phyloP scores from a whole-genome alignment of 371 early-diverging fungal species.

The Syncephalastrum racemosum region DNA sequence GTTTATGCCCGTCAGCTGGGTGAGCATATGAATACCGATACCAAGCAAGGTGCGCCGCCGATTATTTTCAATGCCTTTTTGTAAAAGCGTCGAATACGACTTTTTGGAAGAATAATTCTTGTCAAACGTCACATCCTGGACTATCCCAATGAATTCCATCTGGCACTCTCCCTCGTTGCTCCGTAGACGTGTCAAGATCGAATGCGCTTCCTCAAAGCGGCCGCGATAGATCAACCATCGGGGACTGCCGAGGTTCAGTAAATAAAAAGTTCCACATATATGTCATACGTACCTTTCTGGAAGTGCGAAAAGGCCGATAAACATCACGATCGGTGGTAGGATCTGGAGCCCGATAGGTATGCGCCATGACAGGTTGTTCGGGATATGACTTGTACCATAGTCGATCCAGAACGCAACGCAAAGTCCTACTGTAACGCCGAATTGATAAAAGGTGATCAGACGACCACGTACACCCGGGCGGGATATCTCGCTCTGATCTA shows the following conservation, averaged over 20 bases:
- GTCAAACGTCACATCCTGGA: slow-evolving; percentile 71
- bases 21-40: slow-evolving; percentile 67
- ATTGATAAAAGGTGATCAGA: slow-evolving; percentile 88
- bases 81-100: slow-evolving; percentile 43
- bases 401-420: slow-evolving; percentile 44
- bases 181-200: slow-evolving; percentile 71
- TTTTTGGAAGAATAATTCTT: slow-evolving; percentile 26
- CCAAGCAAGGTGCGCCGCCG: slow-evolving; percentile 68
- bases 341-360: slow-evolving; percentile 77
- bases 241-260: slow-evolving; percentile 53
- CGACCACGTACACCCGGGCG: slow-evolving; percentile 82
- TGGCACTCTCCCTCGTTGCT: slow-evolving; percentile 17
- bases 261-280: not conserved
- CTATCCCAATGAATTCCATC: slow-evolving; percentile 69
- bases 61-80: slow-evolving; percentile 56
- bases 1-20: slow-evolving; percentile 80
- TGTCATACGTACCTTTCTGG: slow-evolving; percentile 49
- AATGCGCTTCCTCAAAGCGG: slow-evolving; percentile 69
- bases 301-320: slow-evolving; percentile 64
- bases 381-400: slow-evolving; percentile 27
- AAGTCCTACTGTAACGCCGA: slow-evolving; percentile 77
- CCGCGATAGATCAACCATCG: slow-evolving; percentile 81
- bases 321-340: slow-evolving; percentile 67
- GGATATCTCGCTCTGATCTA: slow-evolving; percentile 87
- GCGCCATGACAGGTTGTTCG: slow-evolving; percentile 48